These are phyloP conservation scores for Trichoderma gamsii DNA, from an alignment of 495 filamentous ascomycete genomes.

Conservation along the genomic window DNA sequence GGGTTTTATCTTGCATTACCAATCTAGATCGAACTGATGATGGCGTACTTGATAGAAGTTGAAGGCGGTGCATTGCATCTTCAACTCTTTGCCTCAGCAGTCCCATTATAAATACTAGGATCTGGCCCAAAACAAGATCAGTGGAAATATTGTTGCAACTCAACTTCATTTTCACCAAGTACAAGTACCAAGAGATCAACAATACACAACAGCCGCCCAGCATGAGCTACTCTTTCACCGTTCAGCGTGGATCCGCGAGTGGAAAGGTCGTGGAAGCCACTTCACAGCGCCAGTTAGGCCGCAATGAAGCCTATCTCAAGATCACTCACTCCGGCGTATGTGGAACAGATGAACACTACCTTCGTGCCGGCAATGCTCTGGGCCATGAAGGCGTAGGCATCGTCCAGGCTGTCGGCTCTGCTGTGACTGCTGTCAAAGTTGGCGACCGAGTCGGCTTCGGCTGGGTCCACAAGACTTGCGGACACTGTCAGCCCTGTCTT, in stretches of 20 bases:
- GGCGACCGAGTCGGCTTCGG: slow-evolving; percentile 56
- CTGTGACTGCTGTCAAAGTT: slow-evolving; percentile 36
- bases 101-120: no score
- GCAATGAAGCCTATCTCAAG: slow-evolving; percentile 49
- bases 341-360: slow-evolving; percentile 45
- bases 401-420: slow-evolving; percentile 42
- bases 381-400: slow-evolving; percentile 54
- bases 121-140: no score
- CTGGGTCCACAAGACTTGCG: slow-evolving; percentile 45
- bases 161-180: no score
- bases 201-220: neutral
- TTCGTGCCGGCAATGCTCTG: slow-evolving; percentile 40
- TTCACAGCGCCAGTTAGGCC: slow-evolving; percentile 32
- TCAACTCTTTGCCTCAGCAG: no score
- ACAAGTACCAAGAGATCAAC: no score
- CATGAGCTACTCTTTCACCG: slow-evolving; percentile 37
- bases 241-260: slow-evolving; percentile 50
- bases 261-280: slow-evolving; percentile 41
- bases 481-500: slow-evolving; percentile 49
- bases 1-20: no score
- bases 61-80: no score
- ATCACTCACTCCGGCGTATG: slow-evolving; percentile 56
- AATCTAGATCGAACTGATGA: no score
- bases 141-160: no score
- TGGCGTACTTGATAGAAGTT: no score